These are phyloP conservation scores for Orbilia ellipsospora DNA, from an alignment of 2,329 filamentous ascomycete species.

Conservation along the genomic window DNA sequence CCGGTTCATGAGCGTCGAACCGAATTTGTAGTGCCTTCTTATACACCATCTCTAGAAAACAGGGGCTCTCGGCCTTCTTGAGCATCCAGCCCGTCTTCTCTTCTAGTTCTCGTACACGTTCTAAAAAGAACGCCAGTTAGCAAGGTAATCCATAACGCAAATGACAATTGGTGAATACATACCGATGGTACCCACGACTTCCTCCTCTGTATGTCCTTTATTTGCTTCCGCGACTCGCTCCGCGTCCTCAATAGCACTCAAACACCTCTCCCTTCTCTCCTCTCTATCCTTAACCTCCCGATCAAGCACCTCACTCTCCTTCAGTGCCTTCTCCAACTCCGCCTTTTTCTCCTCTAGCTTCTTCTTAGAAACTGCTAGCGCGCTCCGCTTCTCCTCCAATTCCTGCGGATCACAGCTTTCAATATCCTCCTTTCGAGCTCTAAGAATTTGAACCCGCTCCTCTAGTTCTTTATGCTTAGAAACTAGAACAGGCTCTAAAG, in stretches of 20 bases:
- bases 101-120: slow-evolving; percentile 46
- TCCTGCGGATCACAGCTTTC: slow-evolving; percentile 84
- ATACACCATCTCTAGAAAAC: slow-evolving; percentile 76
- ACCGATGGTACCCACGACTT: slow-evolving; percentile 71
- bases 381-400: slow-evolving; percentile 76
- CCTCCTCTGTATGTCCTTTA: slow-evolving; percentile 84
- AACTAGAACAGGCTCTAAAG: slow-evolving; percentile 73
- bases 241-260: slow-evolving; percentile 81
- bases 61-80: slow-evolving; percentile 64
- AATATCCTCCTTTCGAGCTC: slow-evolving; percentile 77
- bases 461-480: slow-evolving; percentile 72
- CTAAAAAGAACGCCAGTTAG: slow-evolving; percentile 58
- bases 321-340: slow-evolving; percentile 74
- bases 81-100: slow-evolving; percentile 49
- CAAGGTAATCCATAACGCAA: too few relatives aligned
- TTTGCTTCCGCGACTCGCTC: slow-evolving; percentile 87
- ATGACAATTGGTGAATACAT: slow-evolving; percentile 72
- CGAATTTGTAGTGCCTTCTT: slow-evolving; percentile 62
- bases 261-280: slow-evolving; percentile 75
- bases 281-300: slow-evolving; percentile 71
- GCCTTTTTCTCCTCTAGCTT: slow-evolving; percentile 77
- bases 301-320: slow-evolving; percentile 75
- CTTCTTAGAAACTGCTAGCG: slow-evolving; percentile 72
- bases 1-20: slow-evolving; percentile 37
- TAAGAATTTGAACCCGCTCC: slow-evolving; percentile 74